Conservation (phyloP, 306 rosid species). For the Vachellia collinsii region DNA sequence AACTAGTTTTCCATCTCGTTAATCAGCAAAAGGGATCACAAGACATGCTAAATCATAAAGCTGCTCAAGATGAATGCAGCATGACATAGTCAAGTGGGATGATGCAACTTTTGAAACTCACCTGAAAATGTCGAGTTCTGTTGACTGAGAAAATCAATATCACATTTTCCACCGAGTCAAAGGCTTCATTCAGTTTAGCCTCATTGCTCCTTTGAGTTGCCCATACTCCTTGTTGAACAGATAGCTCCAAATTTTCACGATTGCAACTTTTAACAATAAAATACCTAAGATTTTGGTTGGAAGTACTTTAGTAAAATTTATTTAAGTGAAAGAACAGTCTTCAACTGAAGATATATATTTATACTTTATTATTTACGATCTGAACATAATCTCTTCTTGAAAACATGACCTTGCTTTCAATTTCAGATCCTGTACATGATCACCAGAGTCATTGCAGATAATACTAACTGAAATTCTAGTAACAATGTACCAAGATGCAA, state of each 20-base stretch:
- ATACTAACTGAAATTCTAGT: conserved; percentile 12
- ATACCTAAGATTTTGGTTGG: conserved; percentile 71
- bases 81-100: conserved; percentile 22
- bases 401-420: conserved; percentile 25
- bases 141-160: conserved; percentile 97
- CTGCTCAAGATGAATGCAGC: conserved; percentile 22
- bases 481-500: conserved; percentile 11
- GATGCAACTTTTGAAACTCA: conserved; percentile 41
- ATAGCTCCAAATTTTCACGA: conserved; percentile 98
- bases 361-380: conserved; percentile 11
- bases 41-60: conserved; percentile 2
- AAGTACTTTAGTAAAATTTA: conserved; percentile 46
- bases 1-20: conserved; percentile 11
- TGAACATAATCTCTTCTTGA: conserved; percentile 21
- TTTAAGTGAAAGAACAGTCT: conserved; percentile 29
- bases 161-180: conserved; percentile 93
- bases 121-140: conserved; percentile 99
- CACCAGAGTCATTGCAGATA: conserved; percentile 32
- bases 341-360: conserved; percentile 30
- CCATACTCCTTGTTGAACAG: conserved; percentile 99
- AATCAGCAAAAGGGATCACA: conserved; percentile 29
- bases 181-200: conserved; percentile 96
- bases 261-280: conserved; percentile 99
- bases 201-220: conserved; percentile 99
- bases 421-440: conserved; percentile 26